Evolutionary conservation across 2,329 filamentous ascomycete species (phyloP), one percentile per base, ranked within the genome.

Genomic region (Chaetomium strumarium): DNA sequence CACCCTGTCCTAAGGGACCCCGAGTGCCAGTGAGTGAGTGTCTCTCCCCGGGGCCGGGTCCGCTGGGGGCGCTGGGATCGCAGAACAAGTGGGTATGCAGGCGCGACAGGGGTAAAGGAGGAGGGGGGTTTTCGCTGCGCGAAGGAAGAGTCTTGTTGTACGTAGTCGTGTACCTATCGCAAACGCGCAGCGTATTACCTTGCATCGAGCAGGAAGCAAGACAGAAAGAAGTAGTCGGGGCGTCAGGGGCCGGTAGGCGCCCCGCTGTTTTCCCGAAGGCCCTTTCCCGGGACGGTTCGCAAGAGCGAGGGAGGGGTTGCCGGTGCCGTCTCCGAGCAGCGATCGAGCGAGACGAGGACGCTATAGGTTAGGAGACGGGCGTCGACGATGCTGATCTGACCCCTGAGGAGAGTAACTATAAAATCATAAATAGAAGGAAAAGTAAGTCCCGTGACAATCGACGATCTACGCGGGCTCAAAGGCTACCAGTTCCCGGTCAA

Each of bases 281-380:
- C 14, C 36, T 42, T 40, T 55, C 38, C 34, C 38, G 46, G 41
- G 40, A 29, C 10, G 36, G 31, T 11, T 11, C 3, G 33, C 11
- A 42, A 41, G 40, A 40, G 38, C 33, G 41, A 43, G 34, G 39
- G 41, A 16, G 29, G 48, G 46, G 19, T 36, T 36, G 34, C 45
- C 31, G 45, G 51, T 31, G 44, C 49, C 49, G 34, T 30, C 52
- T 48, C 48, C 41, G 53, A 30, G 43, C 11, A n/a, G n/a, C n/a
- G n/a, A n/a, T n/a, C n/a, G 40, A 52, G 52, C 55, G 55, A 49
- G 29, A 51, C 50, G 45, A 49, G 48, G 55, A 46, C 45, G 36
- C 36, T 16, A n/a, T n/a, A 52, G 46, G n/a, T n/a, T n/a, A 42
- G 13, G 33, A 48, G 49, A 43, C 11, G 31, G 51, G 31, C 37